A percentile compares a stretch with the other conserved stretches of the same genome.
Evolutionary conservation across 306 rosid genomes (phyloP).

Genomic region (Cucurbita pepo): DNA sequence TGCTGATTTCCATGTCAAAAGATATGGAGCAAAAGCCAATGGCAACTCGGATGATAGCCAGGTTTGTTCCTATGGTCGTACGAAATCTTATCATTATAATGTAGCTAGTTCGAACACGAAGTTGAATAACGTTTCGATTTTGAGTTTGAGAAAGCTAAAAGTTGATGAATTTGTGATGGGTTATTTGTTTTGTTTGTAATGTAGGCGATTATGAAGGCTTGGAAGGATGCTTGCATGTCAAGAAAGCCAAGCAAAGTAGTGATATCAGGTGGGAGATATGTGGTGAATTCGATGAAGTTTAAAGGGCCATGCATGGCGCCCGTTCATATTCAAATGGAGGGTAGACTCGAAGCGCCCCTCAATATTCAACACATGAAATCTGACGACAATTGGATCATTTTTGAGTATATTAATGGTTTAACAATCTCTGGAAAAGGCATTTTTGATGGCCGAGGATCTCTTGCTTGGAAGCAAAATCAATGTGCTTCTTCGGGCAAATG

Average conservation of each 20-base stretch:
- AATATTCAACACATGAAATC: neutral
- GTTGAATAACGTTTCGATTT: too few species aligned
- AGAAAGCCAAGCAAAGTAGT: conserved; percentile 7
- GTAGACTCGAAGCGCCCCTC: conserved; percentile 18
- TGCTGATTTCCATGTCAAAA: conserved; percentile 13
- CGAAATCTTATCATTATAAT: neutral
- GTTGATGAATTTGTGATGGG: neutral
- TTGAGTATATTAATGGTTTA: conserved; percentile 8
- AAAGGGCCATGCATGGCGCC: conserved; percentile 34
- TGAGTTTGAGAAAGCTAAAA: neutral
- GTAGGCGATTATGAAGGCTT: conserved; percentile 19
- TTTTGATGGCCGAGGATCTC: conserved; percentile 28
- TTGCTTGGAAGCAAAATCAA: conserved; percentile 16
- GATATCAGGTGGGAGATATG: conserved; percentile 10
- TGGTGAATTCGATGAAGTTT: neutral
- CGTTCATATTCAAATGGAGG: conserved; percentile 17
- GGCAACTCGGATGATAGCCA: conserved; percentile 16
- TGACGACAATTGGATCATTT: conserved; percentile 14
- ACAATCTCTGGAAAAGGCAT: conserved; percentile 21
- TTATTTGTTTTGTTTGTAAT: neutral
- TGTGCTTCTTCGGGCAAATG: conserved; percentile 10
- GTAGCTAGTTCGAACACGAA: neutral
- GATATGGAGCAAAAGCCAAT: conserved; percentile 21
- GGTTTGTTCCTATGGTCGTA: conserved; percentile 1
- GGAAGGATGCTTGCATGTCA: conserved; percentile 25